Evolutionary conservation across 1,284 basidiomycete species (phyloP), one percentile per base, ranked within the genome.

Genomic region (Fomitopsis schrenkii): DNA sequence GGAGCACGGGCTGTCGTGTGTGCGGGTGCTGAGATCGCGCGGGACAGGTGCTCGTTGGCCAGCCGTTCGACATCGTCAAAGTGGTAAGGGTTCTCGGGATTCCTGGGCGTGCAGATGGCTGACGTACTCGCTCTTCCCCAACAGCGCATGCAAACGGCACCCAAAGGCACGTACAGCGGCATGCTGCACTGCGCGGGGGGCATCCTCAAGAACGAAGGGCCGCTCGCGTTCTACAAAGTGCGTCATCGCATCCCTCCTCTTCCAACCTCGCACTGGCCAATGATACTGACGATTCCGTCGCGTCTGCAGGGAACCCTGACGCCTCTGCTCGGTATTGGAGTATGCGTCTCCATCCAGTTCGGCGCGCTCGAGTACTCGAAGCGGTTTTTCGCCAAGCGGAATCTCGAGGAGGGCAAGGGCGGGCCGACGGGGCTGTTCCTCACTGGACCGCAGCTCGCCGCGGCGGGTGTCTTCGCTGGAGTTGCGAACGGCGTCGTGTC

Each of bases 41-140:
- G 22, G 57, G 60, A 10, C 64, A 92, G 90, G 91, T 93, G 61
- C 81, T 97, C 46, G 94, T 97, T 58, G 95, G 95, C 52, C 95
- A 97, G 76, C 94, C 95, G 19, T 97, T 98, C 73, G 96, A 98
- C 76, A 97, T 97, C 66, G 92, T 97, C 77, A 98, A 98, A 87
- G 91, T 93, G 77, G 91, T 93, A 64, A 70, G 75, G 89, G 83
- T 58, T 45, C 33, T 12, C 19, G 17, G 28, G 30, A 10, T 33
- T 30, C 14, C 42, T 36, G 9, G 10, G 19, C 17, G 8, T 48
- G 19, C 19, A 30, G 36, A 58, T 44, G n/a, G 59, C 26, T 62
- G 59, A 59, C 64, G 67, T 33, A 44, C 48, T 14, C 19, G 36
- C 30, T 62, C 64, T 57, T 38, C 52, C 61, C 63, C 62, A 63